Conservation (phyloP, 306 rosid species). For the Cucumis sativus region Cucumber_9930_V3 NC_026657.2:5706501-5707000, state of each 20-base stretch:
- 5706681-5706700: neutral
- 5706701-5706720: neutral
- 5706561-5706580: neutral
- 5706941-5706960: slow-evolving; percentile 52
- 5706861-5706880: neutral
- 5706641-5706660: neutral
- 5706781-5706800: neutral
- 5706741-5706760: neutral
- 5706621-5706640: neutral
- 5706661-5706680: neutral
- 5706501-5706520: neutral
- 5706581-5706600: neutral
- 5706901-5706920: slow-evolving; percentile 7
- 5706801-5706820: neutral
- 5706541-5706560: neutral
- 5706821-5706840: neutral
- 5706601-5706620: neutral
- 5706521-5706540: neutral
- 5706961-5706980: slow-evolving; percentile 61
- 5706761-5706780: neutral
- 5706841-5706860: neutral
- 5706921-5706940: neutral
- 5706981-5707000: slow-evolving; percentile 69
- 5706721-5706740: neutral
- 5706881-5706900: slow-evolving; percentile 10